These are phyloP conservation scores for Alternaria angustiovoidea DNA, from an alignment of 2,329 filamentous ascomycete genomes.

Conservation along the genomic window DNA sequence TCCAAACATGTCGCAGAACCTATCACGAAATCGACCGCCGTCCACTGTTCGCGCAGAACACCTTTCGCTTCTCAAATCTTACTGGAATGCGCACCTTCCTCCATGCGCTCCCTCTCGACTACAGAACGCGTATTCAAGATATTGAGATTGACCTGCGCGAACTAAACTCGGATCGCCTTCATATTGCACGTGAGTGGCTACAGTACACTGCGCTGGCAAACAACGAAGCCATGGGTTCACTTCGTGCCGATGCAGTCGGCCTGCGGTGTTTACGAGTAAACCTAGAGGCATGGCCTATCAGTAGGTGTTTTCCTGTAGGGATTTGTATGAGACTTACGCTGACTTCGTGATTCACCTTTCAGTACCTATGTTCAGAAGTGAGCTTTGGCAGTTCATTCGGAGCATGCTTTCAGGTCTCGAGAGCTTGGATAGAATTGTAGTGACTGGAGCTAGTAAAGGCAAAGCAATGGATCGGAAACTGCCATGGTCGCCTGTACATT, in stretches of 20 bases:
- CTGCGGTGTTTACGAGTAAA: constrained; percentile 47
- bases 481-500: constrained; percentile 50
- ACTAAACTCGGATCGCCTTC: constrained; percentile 35
- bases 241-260: constrained; percentile 39
- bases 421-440: constrained; percentile 42
- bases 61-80: constrained; percentile 49
- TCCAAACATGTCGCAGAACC: constrained; percentile 48
- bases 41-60: constrained; percentile 45
- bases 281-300: constrained; percentile 46
- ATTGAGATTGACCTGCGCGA: constrained; percentile 50
- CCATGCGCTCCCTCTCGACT: constrained; percentile 24
- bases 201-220: constrained; percentile 44
- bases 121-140: constrained; percentile 36
- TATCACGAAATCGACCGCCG: constrained; percentile 45
- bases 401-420: constrained; percentile 38
- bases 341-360: neutral
- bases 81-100: constrained; percentile 44
- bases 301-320: neutral
- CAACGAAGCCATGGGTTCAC: constrained; percentile 26
- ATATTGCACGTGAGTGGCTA: constrained; percentile 45
- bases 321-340: neutral
- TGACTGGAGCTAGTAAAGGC: constrained; percentile 45
- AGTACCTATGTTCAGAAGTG: constrained; percentile 36
- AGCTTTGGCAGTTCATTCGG: constrained; percentile 46
- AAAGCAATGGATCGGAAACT: constrained; percentile 39